These are phyloP conservation scores for Cryphonectria parasitica DNA, from an alignment of 2,329 filamentous ascomycete species.

Conservation along the genomic window DNA sequence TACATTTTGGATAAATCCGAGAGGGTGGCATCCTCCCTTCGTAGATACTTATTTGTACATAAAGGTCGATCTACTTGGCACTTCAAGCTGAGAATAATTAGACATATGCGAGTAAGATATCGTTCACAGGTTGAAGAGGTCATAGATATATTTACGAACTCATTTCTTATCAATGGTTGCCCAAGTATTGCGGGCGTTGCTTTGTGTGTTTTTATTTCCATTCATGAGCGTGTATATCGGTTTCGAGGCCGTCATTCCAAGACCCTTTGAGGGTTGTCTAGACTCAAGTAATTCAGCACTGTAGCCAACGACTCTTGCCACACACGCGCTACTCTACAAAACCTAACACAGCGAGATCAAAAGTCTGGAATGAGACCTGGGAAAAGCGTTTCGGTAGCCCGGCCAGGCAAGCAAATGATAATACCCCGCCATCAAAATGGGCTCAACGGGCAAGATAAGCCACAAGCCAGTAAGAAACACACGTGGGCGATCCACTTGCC, in stretches of 20 bases:
- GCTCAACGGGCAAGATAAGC: conserved; percentile 10
- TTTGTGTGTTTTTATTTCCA: background rate
- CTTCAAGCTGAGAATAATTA: background rate
- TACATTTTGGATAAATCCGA: background rate
- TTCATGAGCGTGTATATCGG: no score
- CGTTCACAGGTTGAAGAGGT: no score
- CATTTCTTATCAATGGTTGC: no score
- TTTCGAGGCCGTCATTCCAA: background rate
- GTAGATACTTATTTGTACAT: background rate
- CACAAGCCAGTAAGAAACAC: background rate
- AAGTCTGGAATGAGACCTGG: background rate
- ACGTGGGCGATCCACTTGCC: conserved; percentile 5
- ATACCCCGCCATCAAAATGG: background rate
- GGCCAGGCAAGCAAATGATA: background rate
- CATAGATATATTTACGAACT: no score
- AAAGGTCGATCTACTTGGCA: background rate
- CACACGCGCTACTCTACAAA: background rate
- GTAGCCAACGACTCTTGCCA: background rate
- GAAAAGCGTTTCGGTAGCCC: background rate
- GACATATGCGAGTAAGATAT: background rate
- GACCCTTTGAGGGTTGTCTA: no score
- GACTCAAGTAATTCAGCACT: no score
- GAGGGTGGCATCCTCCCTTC: background rate
- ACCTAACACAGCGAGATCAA: background rate
- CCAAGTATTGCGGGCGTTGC: background rate